phyloP scores from a whole-genome alignment of 768 basidiomycete species.

The Tricholoma terreum region DNA sequence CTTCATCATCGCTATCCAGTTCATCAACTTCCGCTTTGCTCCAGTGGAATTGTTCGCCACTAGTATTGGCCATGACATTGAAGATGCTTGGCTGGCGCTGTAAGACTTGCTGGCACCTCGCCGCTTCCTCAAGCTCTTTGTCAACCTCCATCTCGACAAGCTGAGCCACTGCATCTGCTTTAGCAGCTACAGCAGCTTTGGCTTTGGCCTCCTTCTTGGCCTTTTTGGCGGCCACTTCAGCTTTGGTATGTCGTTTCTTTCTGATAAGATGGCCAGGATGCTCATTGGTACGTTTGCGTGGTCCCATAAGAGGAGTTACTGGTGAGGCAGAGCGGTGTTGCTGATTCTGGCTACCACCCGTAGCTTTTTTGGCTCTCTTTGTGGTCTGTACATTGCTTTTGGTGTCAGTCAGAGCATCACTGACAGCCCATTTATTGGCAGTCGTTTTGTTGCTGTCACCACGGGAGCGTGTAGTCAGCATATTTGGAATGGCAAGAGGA shows the following conservation, averaged over 20 bases:
- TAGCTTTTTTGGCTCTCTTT: not conserved
- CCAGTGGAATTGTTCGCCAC: not conserved
- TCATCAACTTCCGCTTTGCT: not conserved
- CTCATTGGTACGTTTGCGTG: not conserved
- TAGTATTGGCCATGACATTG: not conserved
- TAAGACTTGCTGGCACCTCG: not conserved
- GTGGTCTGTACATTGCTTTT: not conserved
- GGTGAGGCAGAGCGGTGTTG: not conserved
- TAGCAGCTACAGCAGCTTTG: not conserved
- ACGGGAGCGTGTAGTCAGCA: not conserved
- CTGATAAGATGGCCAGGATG: not conserved
- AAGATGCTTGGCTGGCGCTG: too few species aligned
- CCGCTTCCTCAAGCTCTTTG: not conserved
- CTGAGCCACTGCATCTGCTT: not conserved
- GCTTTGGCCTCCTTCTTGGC: not conserved
- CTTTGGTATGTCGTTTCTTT: not conserved
- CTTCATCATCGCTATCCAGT: too few species aligned
- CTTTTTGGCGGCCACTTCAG: not conserved
- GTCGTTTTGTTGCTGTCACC: not conserved
- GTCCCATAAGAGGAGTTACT: not conserved
- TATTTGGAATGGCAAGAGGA: too few species aligned
- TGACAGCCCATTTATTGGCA: not conserved
- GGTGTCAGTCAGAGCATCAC: too few species aligned
- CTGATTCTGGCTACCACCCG: not conserved
- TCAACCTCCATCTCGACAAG: too few species aligned